Evolutionary conservation across 1,284 basidiomycete species (phyloP).

Genomic region (Inonotus hispidus): DNA sequence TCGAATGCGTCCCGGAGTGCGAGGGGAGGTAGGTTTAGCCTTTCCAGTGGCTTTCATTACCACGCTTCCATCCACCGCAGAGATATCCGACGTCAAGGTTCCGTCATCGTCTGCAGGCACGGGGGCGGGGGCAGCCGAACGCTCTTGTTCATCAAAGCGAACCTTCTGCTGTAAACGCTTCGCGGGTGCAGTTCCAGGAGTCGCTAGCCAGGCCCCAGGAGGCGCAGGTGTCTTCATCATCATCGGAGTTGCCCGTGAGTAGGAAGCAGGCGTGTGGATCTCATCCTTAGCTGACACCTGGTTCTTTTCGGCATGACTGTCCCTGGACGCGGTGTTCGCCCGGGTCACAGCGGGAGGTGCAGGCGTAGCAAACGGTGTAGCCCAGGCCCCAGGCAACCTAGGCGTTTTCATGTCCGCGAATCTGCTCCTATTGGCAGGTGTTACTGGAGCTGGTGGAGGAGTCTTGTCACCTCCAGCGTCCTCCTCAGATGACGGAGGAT

Average conservation of each 20-base stretch:
- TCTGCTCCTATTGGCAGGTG: slow-evolving; percentile 22
- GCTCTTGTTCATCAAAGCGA: slow-evolving; percentile 49
- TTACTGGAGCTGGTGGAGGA: slow-evolving; percentile 22
- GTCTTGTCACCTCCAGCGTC: slow-evolving; percentile 25
- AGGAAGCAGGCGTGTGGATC: slow-evolving; percentile 18
- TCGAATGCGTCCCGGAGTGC: slow-evolving; percentile 41
- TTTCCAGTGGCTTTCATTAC: slow-evolving; percentile 8
- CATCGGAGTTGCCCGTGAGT: slow-evolving; percentile 30
- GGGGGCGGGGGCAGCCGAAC: background rate
- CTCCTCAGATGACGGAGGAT: slow-evolving; percentile 45
- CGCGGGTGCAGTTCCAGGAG: slow-evolving; percentile 44
- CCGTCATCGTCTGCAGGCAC: background rate
- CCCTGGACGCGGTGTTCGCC: background rate
- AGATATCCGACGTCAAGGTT: background rate
- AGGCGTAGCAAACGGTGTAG: slow-evolving; percentile 34
- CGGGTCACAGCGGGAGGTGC: slow-evolving; percentile 6
- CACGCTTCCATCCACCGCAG: slow-evolving; percentile 11
- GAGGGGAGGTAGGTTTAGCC: slow-evolving; percentile 14
- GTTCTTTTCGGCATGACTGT: background rate
- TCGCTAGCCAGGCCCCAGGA: slow-evolving; percentile 65
- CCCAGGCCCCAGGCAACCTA: slow-evolving; percentile 64
- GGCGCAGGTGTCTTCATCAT: slow-evolving; percentile 56
- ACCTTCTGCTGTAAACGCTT: slow-evolving; percentile 48
- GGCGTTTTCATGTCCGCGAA: slow-evolving; percentile 52
- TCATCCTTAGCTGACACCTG: slow-evolving; percentile 35